Evolutionary conservation across 2,329 filamentous ascomycete genomes (phyloP), one percentile per base, ranked within the genome.

Genomic region (Triangularia verruculosa): DNA sequence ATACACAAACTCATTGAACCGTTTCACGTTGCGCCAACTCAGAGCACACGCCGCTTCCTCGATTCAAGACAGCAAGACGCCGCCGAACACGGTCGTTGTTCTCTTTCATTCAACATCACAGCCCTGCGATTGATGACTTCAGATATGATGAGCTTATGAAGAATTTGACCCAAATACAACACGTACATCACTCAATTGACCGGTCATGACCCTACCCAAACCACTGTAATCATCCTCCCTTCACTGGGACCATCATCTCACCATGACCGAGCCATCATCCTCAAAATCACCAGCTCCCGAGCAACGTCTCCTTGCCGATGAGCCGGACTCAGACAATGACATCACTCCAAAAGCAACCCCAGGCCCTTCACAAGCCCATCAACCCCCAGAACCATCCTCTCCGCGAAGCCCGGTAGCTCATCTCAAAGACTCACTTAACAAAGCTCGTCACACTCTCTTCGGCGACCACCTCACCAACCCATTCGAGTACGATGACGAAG

Each of bases 371-470:
- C 7, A 56, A 17, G 3, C 47, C 34, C 54, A 15, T 15, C 57
- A 59, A 47, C 57, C 56, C 39, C 15, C 24, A 22, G 20, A 43
- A n/a, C 39, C 39, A 28, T 13, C 15, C 17, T 51, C 39, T 2
- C 22, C 51, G n/a, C 64, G 66, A 53, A 69, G 62, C 59, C 72
- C 73, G 52, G 70, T 72, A 60, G 72, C 47, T 61, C 59, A 61
- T 57, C 64, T 64, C 57, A 67, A 61, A 59, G 61, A 75, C 54
- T 72, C 74, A 68, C 67, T 74, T 61, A 43, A 43, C 34, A 77
- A 76, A 69, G 67, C 75, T 63, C 74, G 77, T 55, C 72, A 77
- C 65, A 76, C 77, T 25, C 74, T 77, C 66, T 79, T 79, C 78
- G 74, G 72, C 65, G 75, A 79, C 67, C 76, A 78, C 61, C 75